These are phyloP conservation scores for Luvunga scandens DNA, from an alignment of 345 rosid species.

Conservation along the genomic window DNA sequence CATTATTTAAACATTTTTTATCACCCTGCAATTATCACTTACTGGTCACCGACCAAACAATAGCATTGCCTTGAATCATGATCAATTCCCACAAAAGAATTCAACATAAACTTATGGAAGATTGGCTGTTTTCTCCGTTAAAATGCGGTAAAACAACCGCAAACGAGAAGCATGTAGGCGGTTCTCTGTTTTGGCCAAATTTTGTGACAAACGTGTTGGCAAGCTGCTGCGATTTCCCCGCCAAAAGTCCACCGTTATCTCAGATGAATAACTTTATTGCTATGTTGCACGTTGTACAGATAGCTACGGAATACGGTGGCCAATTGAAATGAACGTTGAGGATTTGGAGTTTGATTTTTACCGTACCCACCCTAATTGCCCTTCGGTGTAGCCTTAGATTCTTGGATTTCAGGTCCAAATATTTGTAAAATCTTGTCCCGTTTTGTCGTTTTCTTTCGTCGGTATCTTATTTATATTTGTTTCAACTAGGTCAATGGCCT, in stretches of 20 bases:
- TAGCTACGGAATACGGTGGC: too few relatives aligned
- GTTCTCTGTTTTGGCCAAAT: not conserved
- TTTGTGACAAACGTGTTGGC: not conserved
- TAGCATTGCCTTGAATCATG: not conserved
- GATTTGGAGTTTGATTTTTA: not conserved
- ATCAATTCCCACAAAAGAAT: not conserved
- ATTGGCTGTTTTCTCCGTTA: conserved; percentile 7
- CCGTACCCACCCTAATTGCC: not conserved
- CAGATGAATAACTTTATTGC: not conserved
- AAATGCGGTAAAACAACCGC: not conserved
- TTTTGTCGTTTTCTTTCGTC: conserved; percentile 10
- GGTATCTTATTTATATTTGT: not conserved
- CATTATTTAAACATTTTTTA: not conserved
- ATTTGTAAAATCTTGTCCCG: conserved; percentile 12
- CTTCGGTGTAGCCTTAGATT: conserved; percentile 22
- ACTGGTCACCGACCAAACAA: not conserved
- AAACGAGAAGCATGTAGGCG: not conserved
- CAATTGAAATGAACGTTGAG: not conserved
- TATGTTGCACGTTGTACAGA: too few relatives aligned
- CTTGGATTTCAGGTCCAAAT: conserved; percentile 11
- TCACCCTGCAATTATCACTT: not conserved
- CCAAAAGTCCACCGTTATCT: not conserved
- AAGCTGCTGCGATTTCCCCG: not conserved
- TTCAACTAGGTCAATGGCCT: conserved; percentile 16
- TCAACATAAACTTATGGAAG: conserved; percentile 16